Percentiles rank a stretch among this genome's conserved stretches.
phyloP scores from a whole-genome alignment of 345 rosid species.

The Rhizophora mangle region DNA sequence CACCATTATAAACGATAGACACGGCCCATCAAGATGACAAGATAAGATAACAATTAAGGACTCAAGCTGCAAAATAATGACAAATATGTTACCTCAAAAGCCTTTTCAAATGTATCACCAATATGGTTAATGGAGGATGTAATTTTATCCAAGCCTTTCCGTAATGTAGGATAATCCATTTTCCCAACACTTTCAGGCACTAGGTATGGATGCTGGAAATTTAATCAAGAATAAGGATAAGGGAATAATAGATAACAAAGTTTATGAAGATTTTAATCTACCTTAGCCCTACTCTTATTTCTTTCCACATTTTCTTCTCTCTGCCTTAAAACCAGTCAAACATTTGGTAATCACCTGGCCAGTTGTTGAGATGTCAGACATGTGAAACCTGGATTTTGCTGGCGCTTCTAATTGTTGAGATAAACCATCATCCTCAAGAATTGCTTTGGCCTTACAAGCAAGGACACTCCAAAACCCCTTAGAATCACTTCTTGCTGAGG shows the following conservation, averaged over 20 bases:
- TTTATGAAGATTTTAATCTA: no score
- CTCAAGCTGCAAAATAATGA: background rate
- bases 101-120: constrained; percentile 86
- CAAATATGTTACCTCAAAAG: constrained; percentile 50
- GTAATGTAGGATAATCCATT: constrained; percentile 59
- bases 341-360: constrained; percentile 39
- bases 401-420: constrained; percentile 31
- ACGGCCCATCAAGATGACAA: background rate
- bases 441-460: constrained; percentile 83
- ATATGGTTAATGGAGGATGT: constrained; percentile 76
- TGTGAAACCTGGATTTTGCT: constrained; percentile 32
- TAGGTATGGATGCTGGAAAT: constrained; percentile 29
- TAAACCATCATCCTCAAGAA: constrained; percentile 65
- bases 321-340: background rate
- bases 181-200: constrained; percentile 43
- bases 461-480: constrained; percentile 80
- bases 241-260: background rate
- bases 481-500: constrained; percentile 31
- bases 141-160: constrained; percentile 73
- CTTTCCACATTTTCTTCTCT: no score
- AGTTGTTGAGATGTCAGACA: constrained; percentile 34
- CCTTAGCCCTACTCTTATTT: no score
- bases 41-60: background rate
- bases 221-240: background rate
- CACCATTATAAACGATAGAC: no score